These are phyloP conservation scores for Patellifolia procumbens DNA, from an alignment of 179 eudicot genomes.

Conservation along the genomic window DNA sequence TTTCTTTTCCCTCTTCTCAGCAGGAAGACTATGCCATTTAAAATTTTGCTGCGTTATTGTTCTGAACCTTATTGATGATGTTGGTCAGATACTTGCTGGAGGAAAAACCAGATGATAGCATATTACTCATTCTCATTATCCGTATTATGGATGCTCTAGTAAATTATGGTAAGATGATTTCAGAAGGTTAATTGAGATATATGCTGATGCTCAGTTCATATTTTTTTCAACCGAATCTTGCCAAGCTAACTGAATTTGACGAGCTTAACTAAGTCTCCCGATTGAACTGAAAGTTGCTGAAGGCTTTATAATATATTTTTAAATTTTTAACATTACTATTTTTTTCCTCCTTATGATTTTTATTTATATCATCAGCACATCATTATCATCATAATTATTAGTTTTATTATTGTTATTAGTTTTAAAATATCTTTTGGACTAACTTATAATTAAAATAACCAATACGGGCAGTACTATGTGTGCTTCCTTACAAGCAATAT, in stretches of 20 bases:
- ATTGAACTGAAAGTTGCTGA: too few relatives aligned
- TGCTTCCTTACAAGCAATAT: too few relatives aligned
- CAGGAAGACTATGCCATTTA: neutral
- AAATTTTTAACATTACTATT: neutral
- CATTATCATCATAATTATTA: too few relatives aligned
- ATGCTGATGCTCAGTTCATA: neutral
- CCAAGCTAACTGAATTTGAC: neutral
- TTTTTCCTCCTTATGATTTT: neutral
- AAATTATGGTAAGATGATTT: slow-evolving; percentile 64
- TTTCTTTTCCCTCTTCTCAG: neutral
- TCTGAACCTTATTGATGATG: slow-evolving; percentile 24
- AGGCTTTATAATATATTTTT: neutral
- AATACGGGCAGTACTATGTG: too few relatives aligned
- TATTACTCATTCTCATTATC: slow-evolving; percentile 76
- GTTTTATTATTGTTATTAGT: too few relatives aligned
- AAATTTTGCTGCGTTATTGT: slow-evolving; percentile 12
- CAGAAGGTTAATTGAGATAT: neutral
- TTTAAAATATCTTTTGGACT: too few relatives aligned
- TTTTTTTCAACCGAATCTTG: neutral
- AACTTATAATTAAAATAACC: too few relatives aligned
- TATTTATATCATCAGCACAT: too few relatives aligned
- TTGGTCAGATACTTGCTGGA: slow-evolving; percentile 73
- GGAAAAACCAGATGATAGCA: slow-evolving; percentile 95
- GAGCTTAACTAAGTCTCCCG: neutral
- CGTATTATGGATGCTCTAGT: slow-evolving; percentile 90